phyloP scores from a whole-genome alignment of 495 filamentous ascomycete species.

The Aspergillus baeticus region DNA sequence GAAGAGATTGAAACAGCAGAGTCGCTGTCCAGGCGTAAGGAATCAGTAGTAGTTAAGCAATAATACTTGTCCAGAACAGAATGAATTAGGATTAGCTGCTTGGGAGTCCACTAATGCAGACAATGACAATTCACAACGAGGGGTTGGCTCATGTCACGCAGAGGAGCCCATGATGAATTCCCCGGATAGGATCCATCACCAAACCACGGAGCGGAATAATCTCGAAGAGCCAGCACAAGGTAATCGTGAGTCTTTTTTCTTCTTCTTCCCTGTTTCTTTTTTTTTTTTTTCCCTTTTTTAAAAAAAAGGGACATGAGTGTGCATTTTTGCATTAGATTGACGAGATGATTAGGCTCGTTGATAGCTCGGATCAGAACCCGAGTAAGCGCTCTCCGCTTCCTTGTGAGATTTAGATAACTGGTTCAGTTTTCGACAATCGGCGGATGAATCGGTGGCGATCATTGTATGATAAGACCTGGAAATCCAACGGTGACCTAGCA shows the following conservation, averaged over 20 bases:
- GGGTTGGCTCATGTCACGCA: slow-evolving; percentile 37
- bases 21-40: background rate
- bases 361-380: slow-evolving; percentile 17
- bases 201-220: background rate
- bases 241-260: slow-evolving; percentile 7
- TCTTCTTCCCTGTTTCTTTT: too few relatives aligned
- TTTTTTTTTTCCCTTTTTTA: too few relatives aligned
- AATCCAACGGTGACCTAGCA: background rate
- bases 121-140: slow-evolving; percentile 30
- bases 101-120: slow-evolving; percentile 26
- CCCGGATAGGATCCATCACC: slow-evolving; percentile 13
- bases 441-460: background rate
- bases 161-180: slow-evolving; percentile 25
- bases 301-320: background rate
- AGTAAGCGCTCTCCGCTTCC: slow-evolving; percentile 4
- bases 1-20: slow-evolving; percentile 16
- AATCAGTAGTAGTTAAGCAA: background rate
- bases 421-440: background rate
- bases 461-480: background rate
- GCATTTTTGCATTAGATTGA: slow-evolving; percentile 11
- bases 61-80: slow-evolving; percentile 4
- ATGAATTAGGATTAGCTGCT: slow-evolving; percentile 19
- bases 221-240: slow-evolving; percentile 3
- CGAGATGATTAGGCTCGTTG: slow-evolving; percentile 18
- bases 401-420: slow-evolving; percentile 5